These are phyloP conservation scores for Stentor roeselii DNA, from an alignment of 73 alveolate genomes.

Conservation along the genomic window DNA sequence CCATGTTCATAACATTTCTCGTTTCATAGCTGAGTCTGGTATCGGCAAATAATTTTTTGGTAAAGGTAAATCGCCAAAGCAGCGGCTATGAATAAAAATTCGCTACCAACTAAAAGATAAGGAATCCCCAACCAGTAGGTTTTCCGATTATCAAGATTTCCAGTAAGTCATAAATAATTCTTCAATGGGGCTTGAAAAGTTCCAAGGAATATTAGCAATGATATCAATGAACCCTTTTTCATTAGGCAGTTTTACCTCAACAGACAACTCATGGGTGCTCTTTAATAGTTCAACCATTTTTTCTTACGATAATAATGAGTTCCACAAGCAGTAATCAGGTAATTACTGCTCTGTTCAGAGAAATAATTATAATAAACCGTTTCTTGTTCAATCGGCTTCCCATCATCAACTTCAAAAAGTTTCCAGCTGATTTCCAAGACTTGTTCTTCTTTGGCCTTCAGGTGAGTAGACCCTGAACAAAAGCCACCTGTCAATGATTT, in stretches of 20 bases:
- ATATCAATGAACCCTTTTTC: not conserved
- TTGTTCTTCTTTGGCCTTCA: not conserved
- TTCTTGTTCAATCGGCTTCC: not conserved
- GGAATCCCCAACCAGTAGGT: not conserved
- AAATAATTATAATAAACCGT: not conserved
- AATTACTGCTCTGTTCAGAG: not conserved
- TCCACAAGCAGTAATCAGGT: not conserved
- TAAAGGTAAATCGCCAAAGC: not conserved
- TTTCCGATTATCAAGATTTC: not conserved
- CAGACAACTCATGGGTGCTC: not conserved
- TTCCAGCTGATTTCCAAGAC: not conserved
- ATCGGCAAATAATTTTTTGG: not conserved
- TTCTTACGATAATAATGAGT: not conserved
- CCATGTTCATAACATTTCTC: not conserved
- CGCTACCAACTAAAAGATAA: not conserved
- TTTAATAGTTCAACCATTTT: not conserved
- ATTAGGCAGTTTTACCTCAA: not conserved
- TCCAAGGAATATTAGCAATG: not conserved
- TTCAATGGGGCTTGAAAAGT: not conserved
- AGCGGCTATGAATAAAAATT: not conserved
- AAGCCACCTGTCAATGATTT: conserved; percentile 21
- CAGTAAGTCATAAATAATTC: not conserved
- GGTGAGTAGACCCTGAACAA: not conserved
- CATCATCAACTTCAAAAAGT: not conserved
- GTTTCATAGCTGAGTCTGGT: not conserved